Base-by-base conservation (phyloP, 1,284 basidiomycete species). In the Microbotryum silenes-acaulis region DNA sequence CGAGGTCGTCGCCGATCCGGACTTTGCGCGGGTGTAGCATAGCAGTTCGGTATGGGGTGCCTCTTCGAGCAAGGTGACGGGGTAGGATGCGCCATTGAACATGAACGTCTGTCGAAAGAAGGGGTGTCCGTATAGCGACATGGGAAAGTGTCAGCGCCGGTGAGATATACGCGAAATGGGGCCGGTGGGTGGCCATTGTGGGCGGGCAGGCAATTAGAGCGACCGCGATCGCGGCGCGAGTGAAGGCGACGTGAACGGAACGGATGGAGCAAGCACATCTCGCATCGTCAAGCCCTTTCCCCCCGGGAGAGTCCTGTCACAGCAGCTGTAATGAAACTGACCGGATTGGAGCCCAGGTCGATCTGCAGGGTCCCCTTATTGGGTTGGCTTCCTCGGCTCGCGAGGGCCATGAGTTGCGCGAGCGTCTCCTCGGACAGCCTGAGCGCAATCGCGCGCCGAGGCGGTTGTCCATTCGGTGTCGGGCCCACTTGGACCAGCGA, bases 401-500 rank as follows among this genome's bases (percentile, higher is more conserved):
- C 63, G 7, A 59, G 20, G 8, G 56, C 56, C 29, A 59, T 29
- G 16, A 68, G 31, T 23, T 68, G 61, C 8, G 27, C 37, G 37
- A 68, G 55, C 20, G 62, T 52, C 18, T 64, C 51, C 45, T 67
- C 60, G 3, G 58, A 56, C 37, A 64, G 55, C 42, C 51, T 63
- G n/a, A 68, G 55, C 12, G 61, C 56, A 16, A 68, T 61, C 5
- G 67, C 67, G 21, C 56, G 51, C 21, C 16, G 37, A 42, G 37
- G 37, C 37, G 37, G 37, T 42, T 10, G 37, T 42, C 37, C 37
- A 42, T 42, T 42, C 16, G 37, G 37, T 42, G 37, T 42, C 37
- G 37, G 37, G 37, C 37, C 37, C 37, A 42, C 37, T 16, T 12
- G 14, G 37, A 42, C 37, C 16, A 42, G 37, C 37, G 37, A 42